A percentile compares a stretch with the other conserved stretches of the same genome.
phyloP scores from a whole-genome alignment of 2,329 filamentous ascomycete species.

The Trichophyton equinum region DNA sequence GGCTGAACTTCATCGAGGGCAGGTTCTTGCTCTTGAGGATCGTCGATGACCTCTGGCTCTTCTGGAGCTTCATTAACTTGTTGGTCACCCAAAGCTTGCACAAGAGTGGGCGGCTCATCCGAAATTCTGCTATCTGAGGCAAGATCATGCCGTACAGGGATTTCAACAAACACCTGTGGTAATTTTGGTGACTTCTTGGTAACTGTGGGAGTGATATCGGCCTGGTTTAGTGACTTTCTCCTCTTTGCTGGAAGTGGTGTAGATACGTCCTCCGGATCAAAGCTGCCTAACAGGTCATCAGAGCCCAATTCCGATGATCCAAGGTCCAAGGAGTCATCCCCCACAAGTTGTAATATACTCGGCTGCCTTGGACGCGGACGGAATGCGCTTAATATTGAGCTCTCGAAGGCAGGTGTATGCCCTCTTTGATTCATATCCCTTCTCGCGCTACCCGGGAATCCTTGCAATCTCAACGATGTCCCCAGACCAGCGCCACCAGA shows the following conservation, averaged over 20 bases:
- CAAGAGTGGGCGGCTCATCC: not conserved
- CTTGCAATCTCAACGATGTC: not conserved
- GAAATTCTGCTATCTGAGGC: not conserved
- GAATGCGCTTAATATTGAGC: constrained; percentile 34
- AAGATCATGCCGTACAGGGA: not conserved
- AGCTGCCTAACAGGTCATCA: constrained; percentile 32
- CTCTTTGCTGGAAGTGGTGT: constrained; percentile 30
- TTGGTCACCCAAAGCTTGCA: not conserved
- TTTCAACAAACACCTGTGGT: not conserved
- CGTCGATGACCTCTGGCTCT: not conserved
- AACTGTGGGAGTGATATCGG: not conserved
- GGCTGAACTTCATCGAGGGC: not conserved
- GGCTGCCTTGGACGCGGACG: constrained; percentile 32
- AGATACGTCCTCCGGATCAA: constrained; percentile 35
- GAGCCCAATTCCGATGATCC: constrained; percentile 14
- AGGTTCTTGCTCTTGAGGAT: constrained; percentile 11
- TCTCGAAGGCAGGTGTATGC: constrained; percentile 30
- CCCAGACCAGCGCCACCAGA: not conserved
- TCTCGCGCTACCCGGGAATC: constrained; percentile 15
- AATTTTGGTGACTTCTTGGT: not conserved
- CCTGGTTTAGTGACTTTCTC: constrained; percentile 19
- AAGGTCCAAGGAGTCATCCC: constrained; percentile 25
- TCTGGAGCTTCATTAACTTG: not conserved
- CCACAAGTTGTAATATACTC: constrained; percentile 35
- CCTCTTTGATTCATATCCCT: constrained; percentile 9